Base-by-base conservation (phyloP, 495 filamentous ascomycete species). In the Hyaloscypha finlandica region DNA sequence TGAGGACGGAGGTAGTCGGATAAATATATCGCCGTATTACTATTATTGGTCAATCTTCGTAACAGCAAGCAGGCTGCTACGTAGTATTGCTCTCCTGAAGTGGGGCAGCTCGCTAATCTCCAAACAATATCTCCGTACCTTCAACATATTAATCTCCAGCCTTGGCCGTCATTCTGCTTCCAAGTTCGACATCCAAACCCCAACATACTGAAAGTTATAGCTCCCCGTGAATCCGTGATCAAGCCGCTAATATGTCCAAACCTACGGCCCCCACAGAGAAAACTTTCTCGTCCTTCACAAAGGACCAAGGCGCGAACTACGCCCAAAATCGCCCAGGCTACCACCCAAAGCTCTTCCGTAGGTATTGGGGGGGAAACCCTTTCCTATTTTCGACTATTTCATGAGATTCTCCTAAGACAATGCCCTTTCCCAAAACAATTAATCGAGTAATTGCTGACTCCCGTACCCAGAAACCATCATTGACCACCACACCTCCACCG, bases 261-360 rank as follows among this genome's bases (percentile, higher is more conserved):
- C 19, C 61, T 9, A 30, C 61, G 3, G 61, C 61, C 56, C 30
- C 61, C n/a, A 31, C 61, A 22, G 66, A 68, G 39, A 64, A 70
- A 33, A 85, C 81, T 0, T 88, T 86, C 72, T 71, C 73, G 22
- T 60, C 71, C 29, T 88, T 77, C 74, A 80, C 74, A 16, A 35
- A 72, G 5, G 63, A 65, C 0, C 79, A 86, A 74, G 84, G 78
- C 31, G 61, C 74, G 19, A 67, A 67, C 8, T 88, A 88, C 64
- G 77, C 79, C 42, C 62, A 76, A 22, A 53, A 30, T 48, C 82
- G 85, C 16, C 71, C 66, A 6, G 69, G 74, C 55, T 85, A 85
- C 68, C 73, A 77, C 57, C 74, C 77, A 1, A 68, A 57, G 4
- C 61, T 88, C 2, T 85, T 81, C 71, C 35, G 25, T 25, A 25